A percentile compares a stretch with the other conserved stretches of the same genome.
Evolutionary conservation across 768 basidiomycete species (phyloP).

Genomic region (Rhizopogon vulgaris): DNA sequence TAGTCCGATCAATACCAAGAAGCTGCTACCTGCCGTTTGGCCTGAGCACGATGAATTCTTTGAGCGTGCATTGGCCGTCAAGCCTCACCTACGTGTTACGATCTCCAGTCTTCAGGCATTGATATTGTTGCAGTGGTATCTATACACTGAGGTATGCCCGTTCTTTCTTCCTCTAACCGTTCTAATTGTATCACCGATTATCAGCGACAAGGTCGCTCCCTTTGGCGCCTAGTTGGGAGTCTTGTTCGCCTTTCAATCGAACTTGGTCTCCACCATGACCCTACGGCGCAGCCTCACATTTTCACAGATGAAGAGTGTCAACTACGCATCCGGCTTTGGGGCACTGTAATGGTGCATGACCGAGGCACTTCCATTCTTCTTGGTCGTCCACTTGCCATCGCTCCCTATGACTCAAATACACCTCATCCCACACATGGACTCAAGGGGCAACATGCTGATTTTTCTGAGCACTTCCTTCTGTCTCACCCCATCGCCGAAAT

Average conservation of each 20-base stretch:
- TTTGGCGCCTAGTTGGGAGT: constrained; percentile 85
- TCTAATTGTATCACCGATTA: constrained; percentile 8
- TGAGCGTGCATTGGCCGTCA: constrained; percentile 67
- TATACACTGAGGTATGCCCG: constrained; percentile 72
- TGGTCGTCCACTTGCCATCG: constrained; percentile 77
- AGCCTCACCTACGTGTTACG: constrained; percentile 79
- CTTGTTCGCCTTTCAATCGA: constrained; percentile 79
- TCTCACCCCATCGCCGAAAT: constrained; percentile 76
- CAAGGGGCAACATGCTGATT: constrained; percentile 32
- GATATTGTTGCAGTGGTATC: constrained; percentile 82
- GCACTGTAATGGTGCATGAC: constrained; percentile 79
- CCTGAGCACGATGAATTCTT: constrained; percentile 84
- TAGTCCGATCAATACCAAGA: constrained; percentile 41
- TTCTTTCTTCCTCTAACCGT: not conserved
- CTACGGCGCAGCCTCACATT: constrained; percentile 49
- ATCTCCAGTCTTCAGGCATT: constrained; percentile 79
- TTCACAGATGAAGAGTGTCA: constrained; percentile 77
- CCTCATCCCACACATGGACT: constrained; percentile 54
- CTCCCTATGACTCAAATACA: constrained; percentile 79
- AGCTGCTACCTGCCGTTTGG: constrained; percentile 57
- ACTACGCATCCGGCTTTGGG: constrained; percentile 78
- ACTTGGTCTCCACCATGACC: constrained; percentile 83
- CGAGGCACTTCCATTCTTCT: constrained; percentile 84
- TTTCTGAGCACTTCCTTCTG: constrained; percentile 75
- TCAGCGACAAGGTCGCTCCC: constrained; percentile 81